These are phyloP conservation scores for Sclerotinia spermophila DNA, from an alignment of 2,329 filamentous ascomycete genomes.

Conservation along the genomic window DNA sequence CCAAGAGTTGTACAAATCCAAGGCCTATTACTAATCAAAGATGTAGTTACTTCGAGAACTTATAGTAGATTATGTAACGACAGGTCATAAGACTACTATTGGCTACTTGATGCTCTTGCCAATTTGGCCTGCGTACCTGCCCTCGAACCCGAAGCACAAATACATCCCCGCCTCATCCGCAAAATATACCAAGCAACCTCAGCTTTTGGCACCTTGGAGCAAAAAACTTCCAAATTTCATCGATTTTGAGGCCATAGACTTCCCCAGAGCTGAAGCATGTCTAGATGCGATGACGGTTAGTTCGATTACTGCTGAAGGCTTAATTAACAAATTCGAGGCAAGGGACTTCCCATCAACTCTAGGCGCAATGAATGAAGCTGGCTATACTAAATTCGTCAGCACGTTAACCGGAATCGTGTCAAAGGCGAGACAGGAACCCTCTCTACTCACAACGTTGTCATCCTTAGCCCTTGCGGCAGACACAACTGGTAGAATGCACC, in stretches of 20 bases:
- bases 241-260: neutral
- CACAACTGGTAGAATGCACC: constrained; percentile 23
- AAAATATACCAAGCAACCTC: constrained; percentile 21
- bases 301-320: neutral
- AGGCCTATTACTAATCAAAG: neutral
- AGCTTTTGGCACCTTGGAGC: constrained; percentile 30
- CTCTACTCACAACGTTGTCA: neutral
- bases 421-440: neutral
- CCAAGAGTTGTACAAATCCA: neutral
- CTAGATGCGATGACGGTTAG: neutral
- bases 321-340: constrained; percentile 22
- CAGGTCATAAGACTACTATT: neutral
- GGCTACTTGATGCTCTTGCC: constrained; percentile 15
- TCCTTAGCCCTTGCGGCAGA: constrained; percentile 26
- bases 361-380: neutral
- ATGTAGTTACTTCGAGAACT: constrained; percentile 22
- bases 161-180: constrained; percentile 22
- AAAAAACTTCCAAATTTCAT: constrained; percentile 26
- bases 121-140: constrained; percentile 22
- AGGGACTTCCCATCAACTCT: constrained; percentile 21
- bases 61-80: constrained; percentile 10
- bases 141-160: neutral
- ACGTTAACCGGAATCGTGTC: neutral
- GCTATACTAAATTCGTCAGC: neutral
- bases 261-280: neutral